Conservation (phyloP, 192 early-diverging fungal species). For the Phlyctochytrium planicorne region DNA sequence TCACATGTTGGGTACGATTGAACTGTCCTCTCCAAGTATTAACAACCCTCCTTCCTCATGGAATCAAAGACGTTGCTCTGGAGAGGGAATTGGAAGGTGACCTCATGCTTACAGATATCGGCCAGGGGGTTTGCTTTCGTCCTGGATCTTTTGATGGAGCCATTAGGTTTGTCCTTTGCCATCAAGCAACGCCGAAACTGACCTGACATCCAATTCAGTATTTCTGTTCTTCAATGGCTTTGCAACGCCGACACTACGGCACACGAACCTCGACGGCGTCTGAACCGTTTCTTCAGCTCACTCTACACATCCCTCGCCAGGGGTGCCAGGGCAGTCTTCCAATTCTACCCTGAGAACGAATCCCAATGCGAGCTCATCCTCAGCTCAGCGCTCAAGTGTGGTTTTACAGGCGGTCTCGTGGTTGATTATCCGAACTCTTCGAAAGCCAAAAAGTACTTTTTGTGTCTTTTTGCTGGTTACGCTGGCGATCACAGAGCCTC, state of each 20-base stretch:
- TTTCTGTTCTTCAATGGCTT: constrained; percentile 97
- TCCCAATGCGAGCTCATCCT: constrained; percentile 92
- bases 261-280: constrained; percentile 79
- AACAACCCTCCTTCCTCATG: too few species aligned
- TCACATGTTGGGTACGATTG: constrained; percentile 73
- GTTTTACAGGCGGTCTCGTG: constrained; percentile 93
- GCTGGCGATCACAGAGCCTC: constrained; percentile 45
- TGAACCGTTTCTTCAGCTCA: constrained; percentile 89
- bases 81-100: constrained; percentile 93
- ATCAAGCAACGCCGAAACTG: background rate
- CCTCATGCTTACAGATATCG: constrained; percentile 93
- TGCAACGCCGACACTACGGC: constrained; percentile 95
- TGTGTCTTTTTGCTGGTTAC: constrained; percentile 94
- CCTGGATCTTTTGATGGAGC: constrained; percentile 97
- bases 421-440: constrained; percentile 96
- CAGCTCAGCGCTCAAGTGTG: constrained; percentile 80
- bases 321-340: constrained; percentile 93
- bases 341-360: constrained; percentile 98
- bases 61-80: constrained; percentile 71
- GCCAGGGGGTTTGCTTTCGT: constrained; percentile 89
- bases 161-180: constrained; percentile 79
- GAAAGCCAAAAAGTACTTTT: constrained; percentile 95
- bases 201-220: constrained; percentile 40
- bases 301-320: constrained; percentile 84
- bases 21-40: constrained; percentile 7